These are phyloP conservation scores for Tinospora cordifolia DNA, from an alignment of 164 flowering plant genomes.

Conservation along the genomic window DNA sequence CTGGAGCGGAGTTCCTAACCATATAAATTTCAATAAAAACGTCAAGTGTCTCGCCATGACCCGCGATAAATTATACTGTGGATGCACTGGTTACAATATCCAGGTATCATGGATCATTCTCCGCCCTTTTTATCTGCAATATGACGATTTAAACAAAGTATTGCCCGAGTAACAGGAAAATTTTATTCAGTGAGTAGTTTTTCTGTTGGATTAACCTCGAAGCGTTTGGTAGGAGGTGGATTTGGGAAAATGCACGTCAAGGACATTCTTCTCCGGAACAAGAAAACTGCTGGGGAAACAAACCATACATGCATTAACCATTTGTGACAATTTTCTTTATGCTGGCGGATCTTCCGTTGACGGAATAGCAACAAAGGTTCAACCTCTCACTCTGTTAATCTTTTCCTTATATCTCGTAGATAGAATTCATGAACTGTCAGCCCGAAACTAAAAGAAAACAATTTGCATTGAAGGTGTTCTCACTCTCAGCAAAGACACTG, in stretches of 20 bases:
- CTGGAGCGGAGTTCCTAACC: constrained; percentile 55
- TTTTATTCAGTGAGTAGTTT: no score
- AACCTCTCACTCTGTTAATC: background rate
- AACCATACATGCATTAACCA: constrained; percentile 35
- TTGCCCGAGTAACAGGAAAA: no score
- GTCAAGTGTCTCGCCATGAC: constrained; percentile 51
- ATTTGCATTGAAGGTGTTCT: constrained; percentile 44
- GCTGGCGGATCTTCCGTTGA: constrained; percentile 67
- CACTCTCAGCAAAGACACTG: constrained; percentile 37
- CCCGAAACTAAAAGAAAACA: background rate
- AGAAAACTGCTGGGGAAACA: constrained; percentile 62
- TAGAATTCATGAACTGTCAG: background rate
- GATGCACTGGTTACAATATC: constrained; percentile 56
- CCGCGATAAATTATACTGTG: constrained; percentile 46
- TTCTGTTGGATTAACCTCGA: background rate
- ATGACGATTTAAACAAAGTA: no score
- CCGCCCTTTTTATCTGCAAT: background rate
- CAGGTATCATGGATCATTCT: constrained; percentile 31
- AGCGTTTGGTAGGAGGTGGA: constrained; percentile 49
- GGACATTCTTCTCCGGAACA: constrained; percentile 51
- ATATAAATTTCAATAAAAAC: constrained; percentile 49
- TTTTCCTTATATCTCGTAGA: background rate
- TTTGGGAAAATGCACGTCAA: constrained; percentile 30
- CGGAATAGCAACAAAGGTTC: constrained; percentile 70
- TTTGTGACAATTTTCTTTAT: constrained; percentile 36